Conservation (phyloP, 2,329 filamentous ascomycete species). For the Rhytidhysteron rufulum region DNA sequence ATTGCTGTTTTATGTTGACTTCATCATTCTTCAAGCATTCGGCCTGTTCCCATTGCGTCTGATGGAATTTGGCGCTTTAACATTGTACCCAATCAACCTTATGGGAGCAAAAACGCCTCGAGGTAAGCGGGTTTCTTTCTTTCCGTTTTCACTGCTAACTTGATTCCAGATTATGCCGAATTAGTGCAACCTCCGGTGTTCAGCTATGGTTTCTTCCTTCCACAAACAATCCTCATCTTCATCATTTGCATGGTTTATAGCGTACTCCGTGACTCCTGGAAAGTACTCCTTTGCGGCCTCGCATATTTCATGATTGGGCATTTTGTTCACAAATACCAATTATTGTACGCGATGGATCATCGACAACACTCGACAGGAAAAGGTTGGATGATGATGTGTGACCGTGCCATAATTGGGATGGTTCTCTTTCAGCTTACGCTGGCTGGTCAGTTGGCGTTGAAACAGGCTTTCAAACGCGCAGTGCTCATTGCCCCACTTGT, state of each 20-base stretch:
- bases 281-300: constrained; percentile 76
- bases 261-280: constrained; percentile 73
- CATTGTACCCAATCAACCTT: constrained; percentile 75
- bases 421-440: constrained; percentile 89
- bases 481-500: constrained; percentile 72
- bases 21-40: constrained; percentile 90
- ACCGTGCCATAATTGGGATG: constrained; percentile 80
- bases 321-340: constrained; percentile 94
- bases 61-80: constrained; percentile 81
- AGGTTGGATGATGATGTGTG: constrained; percentile 95
- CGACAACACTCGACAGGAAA: constrained; percentile 89
- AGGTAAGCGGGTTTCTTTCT: constrained; percentile 28
- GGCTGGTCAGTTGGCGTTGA: constrained; percentile 76
- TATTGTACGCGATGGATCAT: constrained; percentile 97
- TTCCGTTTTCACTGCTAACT: constrained; percentile 4
- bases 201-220: constrained; percentile 93
- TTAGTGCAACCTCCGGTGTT: constrained; percentile 80
- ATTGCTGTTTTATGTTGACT: constrained; percentile 84
- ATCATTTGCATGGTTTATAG: constrained; percentile 96
- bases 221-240: constrained; percentile 86
- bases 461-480: constrained; percentile 69
- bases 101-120: constrained; percentile 81
- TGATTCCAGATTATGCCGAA: constrained; percentile 67
- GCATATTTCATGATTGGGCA: constrained; percentile 80
- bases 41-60: constrained; percentile 90